A percentile compares a stretch with the other conserved stretches of the same genome.
These are phyloP conservation scores for Kodamaea anthophila DNA, from an alignment of 1,139 yeast species.

Conservation along the genomic window DNA sequence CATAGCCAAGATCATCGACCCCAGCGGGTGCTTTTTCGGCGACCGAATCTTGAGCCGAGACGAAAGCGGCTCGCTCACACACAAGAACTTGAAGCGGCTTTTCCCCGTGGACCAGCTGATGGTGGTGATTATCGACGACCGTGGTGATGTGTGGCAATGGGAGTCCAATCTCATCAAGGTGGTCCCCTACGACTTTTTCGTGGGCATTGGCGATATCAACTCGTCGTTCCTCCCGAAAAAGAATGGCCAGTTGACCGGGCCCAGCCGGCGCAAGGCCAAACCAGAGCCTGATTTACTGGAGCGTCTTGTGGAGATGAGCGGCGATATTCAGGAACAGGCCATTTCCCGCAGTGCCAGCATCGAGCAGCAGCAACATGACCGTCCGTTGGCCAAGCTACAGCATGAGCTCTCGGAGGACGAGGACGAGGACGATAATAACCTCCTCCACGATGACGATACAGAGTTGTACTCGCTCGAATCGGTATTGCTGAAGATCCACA, in stretches of 20 bases:
- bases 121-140: conserved; percentile 94
- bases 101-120: conserved; percentile 95
- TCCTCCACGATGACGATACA: conserved; percentile 73
- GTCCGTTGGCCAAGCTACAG: conserved; percentile 82
- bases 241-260: conserved; percentile 62
- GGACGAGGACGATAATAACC: conserved; percentile 45
- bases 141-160: conserved; percentile 99
- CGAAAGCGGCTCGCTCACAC: conserved; percentile 90
- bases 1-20: conserved; percentile 88
- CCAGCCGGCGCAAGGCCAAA: conserved; percentile 50
- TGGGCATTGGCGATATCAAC: conserved; percentile 96
- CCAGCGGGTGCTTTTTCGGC: conserved; percentile 78
- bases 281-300: conserved; percentile 21
- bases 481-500: conserved; percentile 60
- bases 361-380: conserved; percentile 62
- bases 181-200: conserved; percentile 91
- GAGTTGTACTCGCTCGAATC: conserved; percentile 63
- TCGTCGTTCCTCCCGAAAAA: conserved; percentile 86
- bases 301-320: conserved; percentile 42
- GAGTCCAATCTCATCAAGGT: conserved; percentile 85
- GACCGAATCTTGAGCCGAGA: conserved; percentile 89
- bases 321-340: conserved; percentile 49
- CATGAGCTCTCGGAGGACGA: conserved; percentile 53
- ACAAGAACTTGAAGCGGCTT: conserved; percentile 77
- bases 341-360: conserved; percentile 50